These are phyloP conservation scores for Mycosarcoma maydis DNA, from an alignment of 1,284 basidiomycete genomes.

Conservation along the genomic window DNA sequence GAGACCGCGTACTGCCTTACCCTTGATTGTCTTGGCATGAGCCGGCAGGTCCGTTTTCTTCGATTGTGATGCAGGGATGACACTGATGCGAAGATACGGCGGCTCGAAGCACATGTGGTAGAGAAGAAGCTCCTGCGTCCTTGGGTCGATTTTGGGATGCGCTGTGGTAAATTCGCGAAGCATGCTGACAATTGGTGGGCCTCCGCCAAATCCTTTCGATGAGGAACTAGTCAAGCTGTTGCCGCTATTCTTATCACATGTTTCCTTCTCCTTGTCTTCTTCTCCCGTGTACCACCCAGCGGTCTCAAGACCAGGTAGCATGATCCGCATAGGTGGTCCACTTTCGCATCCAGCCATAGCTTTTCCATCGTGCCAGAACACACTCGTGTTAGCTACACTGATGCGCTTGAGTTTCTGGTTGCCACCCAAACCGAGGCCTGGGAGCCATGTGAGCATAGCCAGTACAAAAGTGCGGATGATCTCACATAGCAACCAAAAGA, in stretches of 20 bases:
- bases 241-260: neutral
- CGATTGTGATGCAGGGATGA: constrained; percentile 63
- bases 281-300: constrained; percentile 68
- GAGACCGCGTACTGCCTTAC: constrained; percentile 53
- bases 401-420: constrained; percentile 46
- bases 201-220: constrained; percentile 35
- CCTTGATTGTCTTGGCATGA: constrained; percentile 37
- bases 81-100: constrained; percentile 69
- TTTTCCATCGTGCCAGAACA: constrained; percentile 69
- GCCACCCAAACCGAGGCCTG: constrained; percentile 31
- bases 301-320: constrained; percentile 69
- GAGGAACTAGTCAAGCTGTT: neutral
- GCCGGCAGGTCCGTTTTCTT: neutral
- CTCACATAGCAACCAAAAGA: constrained; percentile 67
- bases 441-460: constrained; percentile 64
- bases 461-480: constrained; percentile 67
- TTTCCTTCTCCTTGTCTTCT: constrained; percentile 33
- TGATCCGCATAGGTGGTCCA: constrained; percentile 69
- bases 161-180: constrained; percentile 70
- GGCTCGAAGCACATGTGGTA: constrained; percentile 69
- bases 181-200: constrained; percentile 51
- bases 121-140: constrained; percentile 69
- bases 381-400: constrained; percentile 69
- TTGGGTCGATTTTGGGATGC: constrained; percentile 69
- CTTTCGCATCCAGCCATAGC: constrained; percentile 70